Conservation (phyloP, 2,329 filamentous ascomycete species). For the Penicillium sumatraense region DNA sequence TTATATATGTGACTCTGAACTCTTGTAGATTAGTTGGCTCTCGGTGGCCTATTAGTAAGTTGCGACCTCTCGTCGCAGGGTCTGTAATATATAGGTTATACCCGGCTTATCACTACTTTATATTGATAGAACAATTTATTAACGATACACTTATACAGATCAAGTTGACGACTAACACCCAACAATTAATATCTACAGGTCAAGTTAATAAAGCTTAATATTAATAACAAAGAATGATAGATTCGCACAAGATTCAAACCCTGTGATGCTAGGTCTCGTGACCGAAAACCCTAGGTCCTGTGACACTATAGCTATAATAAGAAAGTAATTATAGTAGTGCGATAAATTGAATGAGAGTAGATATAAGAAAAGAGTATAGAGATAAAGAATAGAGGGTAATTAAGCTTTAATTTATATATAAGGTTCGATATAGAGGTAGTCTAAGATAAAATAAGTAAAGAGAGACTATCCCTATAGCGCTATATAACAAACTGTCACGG, state of each 20-base stretch:
- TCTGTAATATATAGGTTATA: background rate
- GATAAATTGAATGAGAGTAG: background rate
- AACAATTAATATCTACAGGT: too few relatives aligned
- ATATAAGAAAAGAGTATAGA: background rate
- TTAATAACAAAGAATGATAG: too few relatives aligned
- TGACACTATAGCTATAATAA: slow-evolving; percentile 10
- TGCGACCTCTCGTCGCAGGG: background rate
- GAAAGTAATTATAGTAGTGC: slow-evolving; percentile 1
- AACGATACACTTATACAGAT: too few relatives aligned
- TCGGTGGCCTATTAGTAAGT: background rate
- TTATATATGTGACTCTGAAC: background rate
- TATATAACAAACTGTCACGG: too few relatives aligned
- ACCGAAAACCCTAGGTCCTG: too few relatives aligned
- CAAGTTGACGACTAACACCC: too few relatives aligned
- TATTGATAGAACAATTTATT: too few relatives aligned
- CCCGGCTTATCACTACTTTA: too few relatives aligned
- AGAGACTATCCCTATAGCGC: background rate
- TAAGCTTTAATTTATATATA: slow-evolving; percentile 12
- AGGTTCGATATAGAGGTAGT: background rate
- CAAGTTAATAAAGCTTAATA: too few relatives aligned
- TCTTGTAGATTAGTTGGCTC: background rate
- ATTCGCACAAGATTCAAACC: too few relatives aligned
- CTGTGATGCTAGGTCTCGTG: too few relatives aligned
- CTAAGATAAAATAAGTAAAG: background rate
- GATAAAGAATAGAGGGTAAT: background rate